Percentiles rank a stretch among this genome's conserved stretches.
phyloP scores from a whole-genome alignment of 352 stramenopile species.

The Globisporangium spinosum region DNA sequence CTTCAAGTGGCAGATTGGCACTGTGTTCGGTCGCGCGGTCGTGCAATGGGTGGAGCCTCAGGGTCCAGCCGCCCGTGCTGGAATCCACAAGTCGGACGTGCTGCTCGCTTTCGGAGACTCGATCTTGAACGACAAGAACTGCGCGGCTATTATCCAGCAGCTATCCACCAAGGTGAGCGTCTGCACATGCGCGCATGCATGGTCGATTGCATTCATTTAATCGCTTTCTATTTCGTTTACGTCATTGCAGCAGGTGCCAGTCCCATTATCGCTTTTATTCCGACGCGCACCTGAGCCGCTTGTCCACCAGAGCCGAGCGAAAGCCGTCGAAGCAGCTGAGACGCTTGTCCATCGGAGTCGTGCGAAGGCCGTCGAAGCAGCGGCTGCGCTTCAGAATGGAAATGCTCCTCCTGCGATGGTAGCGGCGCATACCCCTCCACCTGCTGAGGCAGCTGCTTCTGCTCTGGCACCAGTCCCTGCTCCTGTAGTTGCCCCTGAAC shows the following conservation, averaged over 20 bases:
- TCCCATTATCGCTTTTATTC: slow-evolving; percentile 67
- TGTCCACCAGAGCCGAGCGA: slow-evolving; percentile 10
- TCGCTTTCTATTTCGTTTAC: slow-evolving; percentile 1
- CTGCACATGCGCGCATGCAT: background rate
- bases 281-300: slow-evolving; percentile 54
- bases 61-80: slow-evolving; percentile 58
- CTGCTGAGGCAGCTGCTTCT: background rate
- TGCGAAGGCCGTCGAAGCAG: slow-evolving; percentile 12
- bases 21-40: slow-evolving; percentile 78
- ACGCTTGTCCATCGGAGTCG: slow-evolving; percentile 10
- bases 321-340: slow-evolving; percentile 27
- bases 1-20: slow-evolving; percentile 82
- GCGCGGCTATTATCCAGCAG: slow-evolving; percentile 66
- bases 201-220: background rate
- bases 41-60: slow-evolving; percentile 71
- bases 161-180: slow-evolving; percentile 65
- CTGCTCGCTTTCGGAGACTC: slow-evolving; percentile 72
- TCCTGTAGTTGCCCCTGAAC: background rate
- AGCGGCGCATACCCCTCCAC: background rate
- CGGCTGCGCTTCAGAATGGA: slow-evolving; percentile 12
- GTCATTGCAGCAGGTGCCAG: slow-evolving; percentile 40
- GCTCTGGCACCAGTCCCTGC: background rate
- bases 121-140: slow-evolving; percentile 76
- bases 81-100: slow-evolving; percentile 84
- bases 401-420: background rate